Percentiles rank a stretch among this genome's conserved stretches.
Conservation (phyloP, 768 basidiomycete species). For the Terana coerulea region DNA sequence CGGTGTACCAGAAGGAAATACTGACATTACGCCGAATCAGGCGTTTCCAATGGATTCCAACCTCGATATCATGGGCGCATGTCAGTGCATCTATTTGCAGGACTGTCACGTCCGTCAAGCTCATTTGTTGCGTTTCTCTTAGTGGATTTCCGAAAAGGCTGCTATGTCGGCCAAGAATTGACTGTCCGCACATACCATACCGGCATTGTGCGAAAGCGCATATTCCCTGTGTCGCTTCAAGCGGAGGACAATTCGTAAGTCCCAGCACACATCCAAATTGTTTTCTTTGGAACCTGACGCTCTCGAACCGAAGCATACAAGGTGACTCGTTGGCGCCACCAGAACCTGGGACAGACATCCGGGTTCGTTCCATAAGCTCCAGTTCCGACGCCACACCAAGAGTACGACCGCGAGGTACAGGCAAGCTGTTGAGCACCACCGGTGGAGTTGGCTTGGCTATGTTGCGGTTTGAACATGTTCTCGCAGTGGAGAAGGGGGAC, state of each 20-base stretch:
- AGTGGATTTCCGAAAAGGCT: slow-evolving; percentile 98
- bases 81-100: slow-evolving; percentile 46
- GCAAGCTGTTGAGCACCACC: slow-evolving; percentile 65
- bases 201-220: slow-evolving; percentile 85
- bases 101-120: background rate
- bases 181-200: slow-evolving; percentile 97
- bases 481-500: slow-evolving; percentile 47
- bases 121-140: slow-evolving; percentile 18
- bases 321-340: background rate
- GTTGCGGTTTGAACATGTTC: slow-evolving; percentile 73
- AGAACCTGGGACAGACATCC: slow-evolving; percentile 25
- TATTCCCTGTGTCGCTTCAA: slow-evolving; percentile 72
- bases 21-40: slow-evolving; percentile 71
- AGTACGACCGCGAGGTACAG: slow-evolving; percentile 55
- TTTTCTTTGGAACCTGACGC: background rate
- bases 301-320: background rate
- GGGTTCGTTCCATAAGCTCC: slow-evolving; percentile 21
- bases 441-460: slow-evolving; percentile 71
- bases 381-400: slow-evolving; percentile 21
- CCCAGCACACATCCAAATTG: background rate
- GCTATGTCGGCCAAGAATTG: slow-evolving; percentile 96
- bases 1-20: slow-evolving; percentile 84
- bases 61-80: slow-evolving; percentile 89
- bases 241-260: slow-evolving; percentile 33
- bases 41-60: slow-evolving; percentile 95